Percentiles rank a stretch among this genome's conserved stretches.
Evolutionary conservation across 441 rosid genomes (phyloP).

Genomic region (Syzygium syzygioides): DNA sequence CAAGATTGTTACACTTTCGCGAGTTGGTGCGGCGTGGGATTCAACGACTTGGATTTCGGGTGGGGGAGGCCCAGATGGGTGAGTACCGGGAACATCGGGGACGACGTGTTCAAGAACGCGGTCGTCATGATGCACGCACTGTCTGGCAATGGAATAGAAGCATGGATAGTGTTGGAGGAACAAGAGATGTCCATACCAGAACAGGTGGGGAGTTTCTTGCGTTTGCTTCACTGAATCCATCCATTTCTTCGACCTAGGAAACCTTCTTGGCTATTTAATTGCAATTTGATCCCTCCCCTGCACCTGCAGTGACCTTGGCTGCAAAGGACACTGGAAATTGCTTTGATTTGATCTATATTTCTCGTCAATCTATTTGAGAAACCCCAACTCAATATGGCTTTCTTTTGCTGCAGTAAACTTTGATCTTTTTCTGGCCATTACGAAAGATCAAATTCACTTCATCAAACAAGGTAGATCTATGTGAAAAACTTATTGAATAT

Average conservation of each 20-base stretch:
- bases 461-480: neutral
- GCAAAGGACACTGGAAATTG: too few species aligned
- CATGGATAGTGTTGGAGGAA: neutral
- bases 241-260: neutral
- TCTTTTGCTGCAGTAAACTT: neutral
- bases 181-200: neutral
- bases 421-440: neutral
- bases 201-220: neutral
- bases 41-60: neutral
- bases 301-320: too few species aligned
- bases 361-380: neutral
- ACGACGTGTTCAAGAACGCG: neutral
- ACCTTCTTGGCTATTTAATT: neutral
- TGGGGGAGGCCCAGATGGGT: neutral
- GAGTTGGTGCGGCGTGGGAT: neutral
- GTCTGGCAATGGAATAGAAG: neutral
- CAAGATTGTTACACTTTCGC: neutral
- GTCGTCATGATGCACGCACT: neutral
- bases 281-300: too few species aligned
- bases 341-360: too few species aligned
- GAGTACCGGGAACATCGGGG: neutral
- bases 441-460: neutral
- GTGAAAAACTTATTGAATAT: neutral
- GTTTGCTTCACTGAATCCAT: neutral
- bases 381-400: neutral